phyloP scores from a whole-genome alignment of 2,329 filamentous ascomycete genomes.

The Fusarium secorum region DNA sequence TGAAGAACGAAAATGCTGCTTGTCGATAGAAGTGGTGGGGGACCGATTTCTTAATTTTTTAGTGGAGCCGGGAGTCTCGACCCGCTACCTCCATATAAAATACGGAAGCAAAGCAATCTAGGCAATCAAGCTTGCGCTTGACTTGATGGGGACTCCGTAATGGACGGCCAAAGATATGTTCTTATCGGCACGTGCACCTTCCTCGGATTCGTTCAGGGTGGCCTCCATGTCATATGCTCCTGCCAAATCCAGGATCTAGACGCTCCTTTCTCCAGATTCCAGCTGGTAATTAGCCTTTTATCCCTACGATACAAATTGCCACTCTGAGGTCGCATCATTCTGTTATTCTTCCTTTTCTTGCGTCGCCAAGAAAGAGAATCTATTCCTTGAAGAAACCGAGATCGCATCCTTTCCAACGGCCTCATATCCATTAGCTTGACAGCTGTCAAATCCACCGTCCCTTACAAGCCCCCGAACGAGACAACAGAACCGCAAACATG shows the following conservation, averaged over 20 bases:
- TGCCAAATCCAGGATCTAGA: slow-evolving; percentile 40
- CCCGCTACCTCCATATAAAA: slow-evolving; percentile 9
- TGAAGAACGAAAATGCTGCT: slow-evolving; percentile 31
- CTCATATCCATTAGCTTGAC: slow-evolving; percentile 31
- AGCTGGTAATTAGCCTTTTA: slow-evolving; percentile 27
- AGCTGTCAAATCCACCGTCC: slow-evolving; percentile 37
- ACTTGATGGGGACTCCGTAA: slow-evolving; percentile 11
- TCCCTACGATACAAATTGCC: slow-evolving; percentile 30
- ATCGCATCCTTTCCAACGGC: slow-evolving; percentile 5
- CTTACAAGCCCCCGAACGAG: slow-evolving; percentile 20
- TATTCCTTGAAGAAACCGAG: slow-evolving; percentile 7
- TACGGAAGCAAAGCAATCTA: background rate
- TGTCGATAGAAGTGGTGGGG: slow-evolving; percentile 40
- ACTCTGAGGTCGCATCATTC: slow-evolving; percentile 23
- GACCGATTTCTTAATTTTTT: slow-evolving; percentile 43
- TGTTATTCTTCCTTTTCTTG: background rate
- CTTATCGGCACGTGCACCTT: slow-evolving; percentile 42
- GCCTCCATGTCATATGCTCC: slow-evolving; percentile 40
- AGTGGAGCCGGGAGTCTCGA: slow-evolving; percentile 32
- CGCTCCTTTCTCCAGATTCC: slow-evolving; percentile 41
- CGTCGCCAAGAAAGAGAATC: background rate
- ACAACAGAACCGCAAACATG: slow-evolving; percentile 64
- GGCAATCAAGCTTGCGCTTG: background rate
- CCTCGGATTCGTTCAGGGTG: slow-evolving; percentile 28
- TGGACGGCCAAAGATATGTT: slow-evolving; percentile 2